Percentiles rank a stretch among this genome's conserved stretches.
Conservation (phyloP, 1,284 basidiomycete genomes). For the Rhodotorula glutinis region DNA sequence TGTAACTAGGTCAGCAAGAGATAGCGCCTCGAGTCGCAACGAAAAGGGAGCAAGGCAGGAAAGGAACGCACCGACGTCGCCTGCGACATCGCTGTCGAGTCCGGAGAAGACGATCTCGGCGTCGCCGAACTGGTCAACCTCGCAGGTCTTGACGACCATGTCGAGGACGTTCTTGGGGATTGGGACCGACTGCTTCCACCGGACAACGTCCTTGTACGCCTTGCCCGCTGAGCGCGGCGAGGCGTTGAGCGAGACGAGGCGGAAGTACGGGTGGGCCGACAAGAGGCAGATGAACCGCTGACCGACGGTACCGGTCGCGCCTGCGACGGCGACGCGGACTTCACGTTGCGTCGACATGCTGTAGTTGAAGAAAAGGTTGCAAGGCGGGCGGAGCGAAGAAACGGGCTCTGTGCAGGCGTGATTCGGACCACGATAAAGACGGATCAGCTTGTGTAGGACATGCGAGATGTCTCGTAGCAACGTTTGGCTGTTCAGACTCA, state of each 20-base stretch:
- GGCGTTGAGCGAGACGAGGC: constrained; percentile 81
- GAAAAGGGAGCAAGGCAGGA: background rate
- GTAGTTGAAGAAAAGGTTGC: background rate
- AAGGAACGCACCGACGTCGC: constrained; percentile 74
- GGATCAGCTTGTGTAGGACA: too few relatives aligned
- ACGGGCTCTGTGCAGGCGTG: too few relatives aligned
- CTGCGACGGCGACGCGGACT: constrained; percentile 86
- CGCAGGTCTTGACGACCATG: constrained; percentile 75
- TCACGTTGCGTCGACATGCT: constrained; percentile 21
- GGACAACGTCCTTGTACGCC: constrained; percentile 69
- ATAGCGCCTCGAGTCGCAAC: too few relatives aligned
- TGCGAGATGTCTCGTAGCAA: too few relatives aligned
- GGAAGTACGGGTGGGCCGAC: constrained; percentile 84
- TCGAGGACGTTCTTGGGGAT: constrained; percentile 69
- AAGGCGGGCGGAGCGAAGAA: too few relatives aligned
- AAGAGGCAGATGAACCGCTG: constrained; percentile 93
- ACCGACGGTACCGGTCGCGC: constrained; percentile 91
- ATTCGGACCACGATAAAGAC: too few relatives aligned
- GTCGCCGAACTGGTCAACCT: constrained; percentile 69
- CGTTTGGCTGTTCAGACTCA: too few relatives aligned
- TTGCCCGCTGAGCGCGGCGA: constrained; percentile 85
- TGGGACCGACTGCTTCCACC: constrained; percentile 84
- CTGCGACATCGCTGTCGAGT: constrained; percentile 88
- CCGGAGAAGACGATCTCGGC: constrained; percentile 93
- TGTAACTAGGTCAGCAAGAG: background rate